Conservation (phyloP, 148 eudicot species). For the Mesembryanthemum crystallinum region DNA sequence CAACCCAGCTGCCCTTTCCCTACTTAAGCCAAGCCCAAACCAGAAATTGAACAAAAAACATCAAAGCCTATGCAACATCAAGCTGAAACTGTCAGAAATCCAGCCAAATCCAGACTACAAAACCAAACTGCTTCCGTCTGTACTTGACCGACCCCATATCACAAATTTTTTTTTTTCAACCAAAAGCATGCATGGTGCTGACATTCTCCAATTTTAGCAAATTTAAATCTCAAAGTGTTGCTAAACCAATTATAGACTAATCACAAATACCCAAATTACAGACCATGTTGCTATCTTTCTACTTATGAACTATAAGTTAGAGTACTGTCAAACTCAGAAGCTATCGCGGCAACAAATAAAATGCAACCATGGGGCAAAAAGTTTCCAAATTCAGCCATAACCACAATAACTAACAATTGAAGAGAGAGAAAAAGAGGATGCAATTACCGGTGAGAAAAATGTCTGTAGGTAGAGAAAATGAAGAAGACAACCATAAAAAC, state of each 20-base stretch:
- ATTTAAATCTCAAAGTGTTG: background rate
- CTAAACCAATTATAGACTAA: background rate
- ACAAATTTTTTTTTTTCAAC: background rate
- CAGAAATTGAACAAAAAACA: background rate
- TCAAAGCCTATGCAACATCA: background rate
- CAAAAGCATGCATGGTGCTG: background rate
- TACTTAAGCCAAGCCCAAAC: background rate
- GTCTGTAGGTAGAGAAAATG: slow-evolving; percentile 60
- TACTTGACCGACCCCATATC: background rate
- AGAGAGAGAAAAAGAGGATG: background rate
- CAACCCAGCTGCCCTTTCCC: background rate
- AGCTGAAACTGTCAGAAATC: background rate
- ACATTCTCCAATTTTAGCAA: background rate
- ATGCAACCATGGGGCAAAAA: background rate
- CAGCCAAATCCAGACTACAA: background rate
- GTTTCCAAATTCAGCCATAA: background rate
- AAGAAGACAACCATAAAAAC: slow-evolving; percentile 55
- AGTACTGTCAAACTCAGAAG: background rate
- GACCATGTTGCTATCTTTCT: slow-evolving; percentile 2
- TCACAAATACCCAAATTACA: too few species aligned
- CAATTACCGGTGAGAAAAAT: slow-evolving; percentile 65
- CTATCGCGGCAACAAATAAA: background rate
- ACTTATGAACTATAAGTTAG: background rate
- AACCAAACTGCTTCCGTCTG: background rate
- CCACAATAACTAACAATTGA: background rate